Evolutionary conservation across 1,284 basidiomycete species (phyloP).

Genomic region (Phellinidium pouzarii): DNA sequence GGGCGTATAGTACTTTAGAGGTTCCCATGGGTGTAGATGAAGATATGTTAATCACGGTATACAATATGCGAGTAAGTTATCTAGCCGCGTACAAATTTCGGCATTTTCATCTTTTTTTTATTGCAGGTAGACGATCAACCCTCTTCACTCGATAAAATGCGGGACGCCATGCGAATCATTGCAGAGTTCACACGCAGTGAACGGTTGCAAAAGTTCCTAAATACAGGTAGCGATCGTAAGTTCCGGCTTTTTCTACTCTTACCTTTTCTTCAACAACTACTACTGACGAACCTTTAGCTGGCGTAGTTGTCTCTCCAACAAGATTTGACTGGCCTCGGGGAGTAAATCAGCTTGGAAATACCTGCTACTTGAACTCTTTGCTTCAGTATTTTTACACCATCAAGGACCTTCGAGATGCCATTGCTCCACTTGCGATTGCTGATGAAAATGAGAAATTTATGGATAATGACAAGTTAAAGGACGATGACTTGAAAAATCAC

Average conservation of each 20-base stretch:
- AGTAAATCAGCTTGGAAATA: constrained; percentile 89
- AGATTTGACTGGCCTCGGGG: constrained; percentile 74
- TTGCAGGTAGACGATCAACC: constrained; percentile 65
- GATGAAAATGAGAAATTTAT: constrained; percentile 47
- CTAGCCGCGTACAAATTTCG: neutral
- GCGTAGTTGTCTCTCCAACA: constrained; percentile 45
- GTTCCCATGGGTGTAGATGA: constrained; percentile 69
- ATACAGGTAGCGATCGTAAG: constrained; percentile 68
- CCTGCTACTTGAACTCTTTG: constrained; percentile 87
- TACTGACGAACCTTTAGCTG: constrained; percentile 41
- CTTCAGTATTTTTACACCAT: constrained; percentile 95
- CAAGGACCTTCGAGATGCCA: constrained; percentile 74
- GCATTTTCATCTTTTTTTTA: constrained; percentile 16
- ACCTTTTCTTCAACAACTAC: neutral
- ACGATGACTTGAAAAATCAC: constrained; percentile 73
- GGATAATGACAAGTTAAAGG: constrained; percentile 65
- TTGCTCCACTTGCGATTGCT: constrained; percentile 54
- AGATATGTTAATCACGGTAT: constrained; percentile 67
- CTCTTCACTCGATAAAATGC: constrained; percentile 54
- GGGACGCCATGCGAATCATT: constrained; percentile 59
- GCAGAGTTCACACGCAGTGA: constrained; percentile 68
- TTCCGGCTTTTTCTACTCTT: constrained; percentile 20
- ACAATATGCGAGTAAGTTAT: constrained; percentile 58
- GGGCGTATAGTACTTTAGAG: constrained; percentile 71
- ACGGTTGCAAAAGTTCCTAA: constrained; percentile 59